phyloP scores from a whole-genome alignment of 108 stramenopile species.

The Discostella pseudostelligera region DNA sequence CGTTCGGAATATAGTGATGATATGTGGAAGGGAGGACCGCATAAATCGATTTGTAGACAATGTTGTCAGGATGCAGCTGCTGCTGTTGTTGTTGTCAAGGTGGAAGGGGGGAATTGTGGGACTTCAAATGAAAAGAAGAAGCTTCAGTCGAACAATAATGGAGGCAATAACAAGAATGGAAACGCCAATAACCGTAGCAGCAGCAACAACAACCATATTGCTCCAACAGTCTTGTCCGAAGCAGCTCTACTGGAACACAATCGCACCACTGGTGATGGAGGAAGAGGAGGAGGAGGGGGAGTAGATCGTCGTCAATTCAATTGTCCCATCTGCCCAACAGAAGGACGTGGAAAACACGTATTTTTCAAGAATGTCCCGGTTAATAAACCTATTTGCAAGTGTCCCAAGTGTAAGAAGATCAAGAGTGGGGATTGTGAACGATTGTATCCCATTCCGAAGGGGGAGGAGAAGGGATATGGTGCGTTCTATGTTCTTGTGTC shows the following conservation, averaged over 20 bases:
- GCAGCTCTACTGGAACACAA: slow-evolving; percentile 27
- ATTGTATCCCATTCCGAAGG: slow-evolving; percentile 31
- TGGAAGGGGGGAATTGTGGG: too few relatives aligned
- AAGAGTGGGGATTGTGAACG: slow-evolving; percentile 25
- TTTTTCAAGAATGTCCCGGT: slow-evolving; percentile 45
- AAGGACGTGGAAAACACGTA: slow-evolving; percentile 36
- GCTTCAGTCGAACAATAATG: too few relatives aligned
- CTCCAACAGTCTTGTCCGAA: slow-evolving; percentile 2
- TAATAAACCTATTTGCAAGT: slow-evolving; percentile 43
- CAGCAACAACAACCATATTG: too few relatives aligned
- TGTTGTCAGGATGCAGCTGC: too few relatives aligned
- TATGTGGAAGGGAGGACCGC: too few relatives aligned
- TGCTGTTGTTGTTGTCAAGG: too few relatives aligned
- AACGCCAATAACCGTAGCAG: background rate
- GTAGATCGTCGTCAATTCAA: slow-evolving; percentile 53
- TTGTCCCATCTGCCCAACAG: slow-evolving; percentile 42
- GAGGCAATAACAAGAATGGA: background rate
- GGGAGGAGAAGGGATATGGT: slow-evolving; percentile 46
- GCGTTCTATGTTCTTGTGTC: background rate
- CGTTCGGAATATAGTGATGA: too few relatives aligned
- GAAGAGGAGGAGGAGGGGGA: slow-evolving; percentile 10
- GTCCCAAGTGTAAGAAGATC: slow-evolving; percentile 36
- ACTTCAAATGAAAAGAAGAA: too few relatives aligned
- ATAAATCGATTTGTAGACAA: too few relatives aligned
- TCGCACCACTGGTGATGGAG: background rate